These are phyloP conservation scores for Auriscalpium vulgare DNA, from an alignment of 768 basidiomycete species.

Conservation along the genomic window DNA sequence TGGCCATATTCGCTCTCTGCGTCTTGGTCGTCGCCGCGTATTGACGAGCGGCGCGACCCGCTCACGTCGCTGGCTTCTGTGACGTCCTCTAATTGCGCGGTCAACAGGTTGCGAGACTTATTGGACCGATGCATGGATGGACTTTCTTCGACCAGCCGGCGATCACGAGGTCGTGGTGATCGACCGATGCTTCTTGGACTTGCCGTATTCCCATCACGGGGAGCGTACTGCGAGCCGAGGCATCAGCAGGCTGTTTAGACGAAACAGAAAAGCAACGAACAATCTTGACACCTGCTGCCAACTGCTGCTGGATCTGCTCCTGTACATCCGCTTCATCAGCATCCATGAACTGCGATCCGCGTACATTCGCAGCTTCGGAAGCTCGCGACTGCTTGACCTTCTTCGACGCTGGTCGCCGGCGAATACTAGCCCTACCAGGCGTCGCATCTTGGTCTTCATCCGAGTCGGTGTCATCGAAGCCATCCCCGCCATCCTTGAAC, in stretches of 20 bases:
- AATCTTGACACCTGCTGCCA: constrained; percentile 65
- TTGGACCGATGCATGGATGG: constrained; percentile 31
- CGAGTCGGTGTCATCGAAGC: constrained; percentile 34
- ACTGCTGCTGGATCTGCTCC: constrained; percentile 81
- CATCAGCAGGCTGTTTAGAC: background rate
- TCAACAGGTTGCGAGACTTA: constrained; percentile 34
- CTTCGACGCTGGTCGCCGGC: constrained; percentile 26
- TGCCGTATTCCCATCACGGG: constrained; percentile 47
- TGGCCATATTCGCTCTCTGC: constrained; percentile 50
- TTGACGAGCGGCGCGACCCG: constrained; percentile 23
- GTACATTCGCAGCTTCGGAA: constrained; percentile 39
- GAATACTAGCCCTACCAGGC: constrained; percentile 44
- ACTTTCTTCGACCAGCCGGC: constrained; percentile 25
- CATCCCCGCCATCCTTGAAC: constrained; percentile 28
- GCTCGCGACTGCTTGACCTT: constrained; percentile 31
- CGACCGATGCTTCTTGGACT: constrained; percentile 63
- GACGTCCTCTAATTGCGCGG: constrained; percentile 36
- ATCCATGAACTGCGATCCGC: constrained; percentile 82
- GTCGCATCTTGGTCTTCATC: constrained; percentile 49
- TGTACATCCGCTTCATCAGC: constrained; percentile 78
- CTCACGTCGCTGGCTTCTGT: constrained; percentile 36
- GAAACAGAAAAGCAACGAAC: constrained; percentile 33
- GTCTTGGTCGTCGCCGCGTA: constrained; percentile 40
- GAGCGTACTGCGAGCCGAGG: constrained; percentile 43
- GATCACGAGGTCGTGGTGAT: constrained; percentile 53